phyloP scores from a whole-genome alignment of 306 rosid species.

The barrel medic (Medicago truncatula) region DNA sequence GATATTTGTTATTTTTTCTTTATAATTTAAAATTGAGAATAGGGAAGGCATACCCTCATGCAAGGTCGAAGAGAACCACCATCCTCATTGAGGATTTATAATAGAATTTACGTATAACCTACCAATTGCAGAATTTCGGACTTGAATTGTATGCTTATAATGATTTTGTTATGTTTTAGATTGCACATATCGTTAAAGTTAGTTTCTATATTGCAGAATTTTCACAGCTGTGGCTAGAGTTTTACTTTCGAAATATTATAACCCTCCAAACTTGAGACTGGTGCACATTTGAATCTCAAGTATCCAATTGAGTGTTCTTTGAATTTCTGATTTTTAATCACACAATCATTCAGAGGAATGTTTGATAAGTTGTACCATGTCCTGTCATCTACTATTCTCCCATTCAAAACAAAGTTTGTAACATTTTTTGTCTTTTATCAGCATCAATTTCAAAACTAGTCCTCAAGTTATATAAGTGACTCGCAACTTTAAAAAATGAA shows the following conservation, averaged over 20 bases:
- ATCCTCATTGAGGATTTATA: background rate
- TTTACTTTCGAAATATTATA: background rate
- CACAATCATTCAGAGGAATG: too few species aligned
- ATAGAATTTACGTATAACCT: background rate
- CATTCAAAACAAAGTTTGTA: background rate
- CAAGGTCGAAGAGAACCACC: background rate
- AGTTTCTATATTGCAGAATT: conserved; percentile 28
- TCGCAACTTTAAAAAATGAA: background rate
- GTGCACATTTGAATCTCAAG: background rate
- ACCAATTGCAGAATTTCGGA: background rate
- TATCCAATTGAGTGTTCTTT: background rate
- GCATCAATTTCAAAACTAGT: background rate
- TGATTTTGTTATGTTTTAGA: conserved; percentile 25
- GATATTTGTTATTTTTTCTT: background rate
- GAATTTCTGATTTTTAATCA: too few species aligned
- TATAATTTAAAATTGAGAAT: background rate
- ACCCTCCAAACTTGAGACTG: background rate
- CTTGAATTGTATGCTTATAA: conserved; percentile 16
- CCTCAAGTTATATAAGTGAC: background rate
- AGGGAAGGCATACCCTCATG: background rate
- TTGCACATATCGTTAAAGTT: conserved; percentile 11
- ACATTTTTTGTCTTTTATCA: background rate
- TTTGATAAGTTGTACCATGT: too few species aligned
- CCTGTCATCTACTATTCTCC: too few species aligned
- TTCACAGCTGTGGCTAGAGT: background rate